A percentile compares a stretch with the other conserved stretches of the same genome.
Conservation (phyloP, 179 eudicot genomes). For the Carnegiea gigantea region DNA sequence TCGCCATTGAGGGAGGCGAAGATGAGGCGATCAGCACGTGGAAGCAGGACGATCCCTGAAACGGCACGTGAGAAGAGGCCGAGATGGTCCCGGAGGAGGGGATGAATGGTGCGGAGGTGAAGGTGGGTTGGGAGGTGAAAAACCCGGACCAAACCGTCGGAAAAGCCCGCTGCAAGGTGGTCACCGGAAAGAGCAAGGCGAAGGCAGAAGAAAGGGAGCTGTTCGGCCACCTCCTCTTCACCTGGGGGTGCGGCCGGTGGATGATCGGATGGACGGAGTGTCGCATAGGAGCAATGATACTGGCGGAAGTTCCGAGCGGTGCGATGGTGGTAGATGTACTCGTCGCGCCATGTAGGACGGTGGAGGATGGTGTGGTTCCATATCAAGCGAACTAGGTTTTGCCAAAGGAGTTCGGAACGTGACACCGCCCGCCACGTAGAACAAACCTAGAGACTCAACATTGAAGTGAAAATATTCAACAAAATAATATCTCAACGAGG, state of each 20-base stretch:
- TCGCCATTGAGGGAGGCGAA: conserved; percentile 86
- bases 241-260: conserved; percentile 22
- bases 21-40: conserved; percentile 29
- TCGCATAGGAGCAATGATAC: conserved; percentile 36
- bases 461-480: too few relatives aligned
- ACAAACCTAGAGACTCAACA: conserved; percentile 54
- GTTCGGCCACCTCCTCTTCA: conserved; percentile 34
- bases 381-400: conserved; percentile 59
- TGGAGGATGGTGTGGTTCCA: conserved; percentile 54
- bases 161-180: conserved; percentile 76
- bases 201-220: conserved; percentile 53
- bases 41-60: conserved; percentile 60
- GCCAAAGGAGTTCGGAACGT: conserved; percentile 81
- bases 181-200: conserved; percentile 61
- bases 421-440: conserved; percentile 88
- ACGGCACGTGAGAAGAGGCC: conserved; percentile 77
- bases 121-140: conserved; percentile 52
- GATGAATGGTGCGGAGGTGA: conserved; percentile 59
- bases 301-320: conserved; percentile 67
- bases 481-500: not conserved
- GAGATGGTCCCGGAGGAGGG: conserved; percentile 58
- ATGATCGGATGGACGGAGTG: conserved; percentile 45
- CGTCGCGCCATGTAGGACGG: conserved; percentile 67
- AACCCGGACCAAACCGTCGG: conserved; percentile 73
- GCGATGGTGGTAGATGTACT: conserved; percentile 68